phyloP scores from a whole-genome alignment of 2,329 filamentous ascomycete species.

The Rhynchosporium agropyri region DNA sequence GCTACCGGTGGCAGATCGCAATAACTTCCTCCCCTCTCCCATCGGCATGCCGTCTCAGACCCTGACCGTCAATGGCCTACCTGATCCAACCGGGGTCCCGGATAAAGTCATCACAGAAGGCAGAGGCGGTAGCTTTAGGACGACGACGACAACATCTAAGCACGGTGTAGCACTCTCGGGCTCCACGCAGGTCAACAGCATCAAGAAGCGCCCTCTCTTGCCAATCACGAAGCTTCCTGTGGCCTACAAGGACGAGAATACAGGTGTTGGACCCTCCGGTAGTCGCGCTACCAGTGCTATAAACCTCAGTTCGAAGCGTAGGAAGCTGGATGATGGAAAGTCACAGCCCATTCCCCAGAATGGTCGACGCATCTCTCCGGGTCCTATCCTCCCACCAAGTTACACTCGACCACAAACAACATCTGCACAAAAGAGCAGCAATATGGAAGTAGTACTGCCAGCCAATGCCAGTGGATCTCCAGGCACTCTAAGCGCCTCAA shows the following conservation, averaged over 20 bases:
- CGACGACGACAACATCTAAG: neutral
- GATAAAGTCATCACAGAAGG: neutral
- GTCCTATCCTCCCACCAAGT: neutral
- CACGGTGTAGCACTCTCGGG: neutral
- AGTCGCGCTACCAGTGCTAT: conserved; percentile 5
- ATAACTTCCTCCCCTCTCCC: neutral
- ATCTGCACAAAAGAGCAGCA: neutral
- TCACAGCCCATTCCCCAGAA: neutral
- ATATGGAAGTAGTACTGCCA: neutral
- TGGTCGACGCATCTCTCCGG: neutral
- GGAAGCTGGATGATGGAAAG: neutral
- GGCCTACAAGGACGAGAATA: conserved; percentile 11
- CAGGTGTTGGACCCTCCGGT: neutral
- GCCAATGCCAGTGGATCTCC: neutral
- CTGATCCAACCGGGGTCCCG: conserved; percentile 3
- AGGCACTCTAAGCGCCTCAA: neutral
- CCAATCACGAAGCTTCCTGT: neutral
- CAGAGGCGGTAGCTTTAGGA: neutral
- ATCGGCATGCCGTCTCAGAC: neutral
- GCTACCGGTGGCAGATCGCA: neutral
- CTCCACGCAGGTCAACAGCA: neutral
- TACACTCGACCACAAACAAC: neutral
- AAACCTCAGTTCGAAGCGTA: conserved; percentile 11
- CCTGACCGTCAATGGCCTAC: conserved; percentile 4
- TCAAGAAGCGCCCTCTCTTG: neutral